Evolutionary conservation across 2,329 filamentous ascomycete species (phyloP), one percentile per base, ranked within the genome.

Genomic region (Neofusicoccum kwambonambiense): DNA sequence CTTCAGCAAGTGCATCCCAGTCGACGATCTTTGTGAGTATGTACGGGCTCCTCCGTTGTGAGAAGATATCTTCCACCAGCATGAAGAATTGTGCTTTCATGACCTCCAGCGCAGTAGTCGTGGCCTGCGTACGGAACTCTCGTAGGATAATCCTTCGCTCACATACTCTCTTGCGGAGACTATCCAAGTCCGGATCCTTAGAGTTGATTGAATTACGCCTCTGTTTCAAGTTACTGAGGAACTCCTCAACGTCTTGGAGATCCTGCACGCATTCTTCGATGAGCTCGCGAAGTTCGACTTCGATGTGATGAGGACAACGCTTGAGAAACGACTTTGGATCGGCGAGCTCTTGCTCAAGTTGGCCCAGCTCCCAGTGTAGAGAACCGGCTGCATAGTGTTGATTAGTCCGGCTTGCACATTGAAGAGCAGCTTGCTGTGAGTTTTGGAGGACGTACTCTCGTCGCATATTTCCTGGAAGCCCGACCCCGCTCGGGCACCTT

Each of bases 1-100:
- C 61, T n/a, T 54, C 39, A 39, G 45, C 49, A 1, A 63, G 61
- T 11, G 61, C 61, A 34, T 52, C 61, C 61, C 61, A 63, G 37
- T 63, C 49, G 35, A 63, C 61, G 13, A 63, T 42, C 37, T 42
- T 62, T 19, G 34, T 51, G 4, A 62, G 45, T 5, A 62, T 34
- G 45, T 51, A 50, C 4, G 44, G 58, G 13, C 3, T 34, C 22
- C 47, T 62, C 7, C 47, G 31, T 9, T 22, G 15, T 12, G 34
- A 62, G 7, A 51, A 8, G 31, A 62, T 62, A n/a, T 62, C 58
- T 17, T 50, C 58, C 3, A 62, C 47, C 15, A 62, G n/a, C 8
- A 19, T 50, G 37, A 35, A 50, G 3, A 62, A 15, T 15, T 62
- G 58, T 8, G 34, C 47, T 41, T 62, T 62, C 58, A 62, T 62